Conservation (phyloP, 1,139 yeast species). For the Candida sanyaensis region DNA sequence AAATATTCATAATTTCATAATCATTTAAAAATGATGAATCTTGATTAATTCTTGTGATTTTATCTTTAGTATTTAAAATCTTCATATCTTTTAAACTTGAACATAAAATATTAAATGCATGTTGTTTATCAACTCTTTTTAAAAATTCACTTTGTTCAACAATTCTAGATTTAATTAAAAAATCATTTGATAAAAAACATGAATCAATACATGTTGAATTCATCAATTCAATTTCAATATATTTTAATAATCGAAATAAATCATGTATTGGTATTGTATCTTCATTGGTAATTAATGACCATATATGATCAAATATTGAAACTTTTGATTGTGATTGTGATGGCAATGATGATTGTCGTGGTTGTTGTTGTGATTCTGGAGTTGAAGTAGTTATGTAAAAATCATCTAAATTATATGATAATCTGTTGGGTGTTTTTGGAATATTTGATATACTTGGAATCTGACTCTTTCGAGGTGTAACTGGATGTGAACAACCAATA, state of each 20-base stretch:
- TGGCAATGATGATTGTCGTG: too few relatives aligned
- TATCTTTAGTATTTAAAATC: conserved; percentile 4
- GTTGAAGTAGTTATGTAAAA: not conserved
- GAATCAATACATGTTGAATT: not conserved
- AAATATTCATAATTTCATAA: not conserved
- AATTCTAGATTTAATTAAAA: conserved; percentile 6
- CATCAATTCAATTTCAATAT: conserved; percentile 6
- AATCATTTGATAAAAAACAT: conserved; percentile 6
- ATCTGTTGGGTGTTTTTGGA: not conserved
- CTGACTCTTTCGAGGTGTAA: not conserved
- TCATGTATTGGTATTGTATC: conserved; percentile 1
- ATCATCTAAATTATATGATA: too few relatives aligned
- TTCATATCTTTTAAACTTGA: conserved; percentile 8
- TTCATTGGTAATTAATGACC: conserved; percentile 7
- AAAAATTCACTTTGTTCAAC: conserved; percentile 5
- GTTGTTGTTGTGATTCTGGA: not conserved
- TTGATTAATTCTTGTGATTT: not conserved
- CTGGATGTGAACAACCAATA: not conserved
- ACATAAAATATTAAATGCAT: conserved; percentile 11
- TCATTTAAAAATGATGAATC: conserved; percentile 1
- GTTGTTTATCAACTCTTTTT: conserved; percentile 6
- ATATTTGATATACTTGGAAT: not conserved
- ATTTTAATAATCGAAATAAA: conserved; percentile 6
- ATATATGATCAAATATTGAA: conserved; percentile 10
- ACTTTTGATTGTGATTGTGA: not conserved